Conservation (phyloP, 306 rosid genomes). For the Cicer arietinum region DNA sequence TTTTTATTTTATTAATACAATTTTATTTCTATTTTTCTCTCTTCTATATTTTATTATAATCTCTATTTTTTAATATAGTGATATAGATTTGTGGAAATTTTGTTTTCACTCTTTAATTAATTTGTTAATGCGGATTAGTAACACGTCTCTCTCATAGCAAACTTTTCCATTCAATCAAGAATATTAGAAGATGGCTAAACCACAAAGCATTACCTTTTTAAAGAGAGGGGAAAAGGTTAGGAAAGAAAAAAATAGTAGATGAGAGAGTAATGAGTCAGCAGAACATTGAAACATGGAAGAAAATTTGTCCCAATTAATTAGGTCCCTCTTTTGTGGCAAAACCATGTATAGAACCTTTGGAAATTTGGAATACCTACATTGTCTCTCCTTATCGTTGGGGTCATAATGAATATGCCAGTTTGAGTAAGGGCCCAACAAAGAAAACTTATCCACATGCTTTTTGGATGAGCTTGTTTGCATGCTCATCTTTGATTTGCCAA, state of each 20-base stretch:
- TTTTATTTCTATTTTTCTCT: too few species aligned
- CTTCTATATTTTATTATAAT: too few species aligned
- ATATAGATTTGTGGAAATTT: neutral
- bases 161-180: constrained; percentile 37
- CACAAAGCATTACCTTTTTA: constrained; percentile 43
- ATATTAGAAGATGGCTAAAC: constrained; percentile 44
- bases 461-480: constrained; percentile 34
- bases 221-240: constrained; percentile 26
- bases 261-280: constrained; percentile 50
- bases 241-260: constrained; percentile 24
- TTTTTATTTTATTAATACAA: too few species aligned
- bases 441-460: constrained; percentile 51
- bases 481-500: constrained; percentile 40
- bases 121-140: constrained; percentile 43
- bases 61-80: too few species aligned
- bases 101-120: neutral
- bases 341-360: constrained; percentile 26
- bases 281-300: constrained; percentile 35
- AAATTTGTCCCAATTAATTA: constrained; percentile 34
- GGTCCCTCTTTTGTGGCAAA: constrained; percentile 27
- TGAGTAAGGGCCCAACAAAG: constrained; percentile 33
- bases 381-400: constrained; percentile 36
- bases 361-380: constrained; percentile 27
- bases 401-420: constrained; percentile 50
- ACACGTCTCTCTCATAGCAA: constrained; percentile 41